Conservation (phyloP, 441 rosid genomes). For the Syzygium malaccense region DNA sequence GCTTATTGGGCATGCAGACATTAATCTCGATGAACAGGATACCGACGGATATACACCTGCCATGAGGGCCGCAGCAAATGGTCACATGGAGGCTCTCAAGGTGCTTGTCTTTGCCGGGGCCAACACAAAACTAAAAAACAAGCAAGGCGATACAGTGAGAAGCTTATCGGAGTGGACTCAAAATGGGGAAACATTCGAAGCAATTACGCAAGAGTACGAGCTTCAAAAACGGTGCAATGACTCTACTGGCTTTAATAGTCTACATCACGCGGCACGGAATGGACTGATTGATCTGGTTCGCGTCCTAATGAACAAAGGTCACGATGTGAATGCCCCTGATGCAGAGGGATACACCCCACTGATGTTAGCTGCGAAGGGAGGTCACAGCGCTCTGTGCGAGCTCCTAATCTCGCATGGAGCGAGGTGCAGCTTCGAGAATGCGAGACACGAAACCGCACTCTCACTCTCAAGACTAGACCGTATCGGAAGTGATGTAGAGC, state of each 20-base stretch:
- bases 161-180: not conserved
- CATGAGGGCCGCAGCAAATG: not conserved
- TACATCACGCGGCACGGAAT: not conserved
- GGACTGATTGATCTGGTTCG: not conserved
- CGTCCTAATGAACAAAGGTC: not conserved
- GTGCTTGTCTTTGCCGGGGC: not conserved
- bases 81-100: not conserved
- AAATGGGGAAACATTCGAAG: not conserved
- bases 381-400: not conserved
- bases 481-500: not conserved
- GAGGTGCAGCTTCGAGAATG: not conserved
- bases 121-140: not conserved
- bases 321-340: not conserved
- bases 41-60: not conserved
- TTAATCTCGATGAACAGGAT: not conserved
- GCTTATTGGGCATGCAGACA: not conserved
- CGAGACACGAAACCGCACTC: not conserved
- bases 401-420: conserved; percentile 1
- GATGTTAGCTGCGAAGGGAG: conserved; percentile 7
- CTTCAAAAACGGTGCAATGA: not conserved
- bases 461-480: not conserved
- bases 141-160: not conserved
- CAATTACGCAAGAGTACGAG: not conserved
- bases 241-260: not conserved
- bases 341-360: not conserved